Evolutionary conservation across 495 filamentous ascomycete genomes (phyloP).

Genomic region (Trichoderma asperelloides): DNA sequence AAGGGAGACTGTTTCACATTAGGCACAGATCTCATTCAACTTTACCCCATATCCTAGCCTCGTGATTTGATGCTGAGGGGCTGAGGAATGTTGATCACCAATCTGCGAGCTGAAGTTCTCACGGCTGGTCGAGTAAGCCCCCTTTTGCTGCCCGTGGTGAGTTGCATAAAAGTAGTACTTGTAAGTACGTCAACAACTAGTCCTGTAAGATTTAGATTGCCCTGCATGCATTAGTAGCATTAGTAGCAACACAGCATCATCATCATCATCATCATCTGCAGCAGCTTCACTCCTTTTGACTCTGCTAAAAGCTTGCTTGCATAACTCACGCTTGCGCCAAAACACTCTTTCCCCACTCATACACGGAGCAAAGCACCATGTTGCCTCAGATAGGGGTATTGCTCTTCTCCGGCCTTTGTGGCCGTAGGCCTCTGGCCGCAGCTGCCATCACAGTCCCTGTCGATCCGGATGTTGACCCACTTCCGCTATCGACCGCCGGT

Average conservation of each 20-base stretch:
- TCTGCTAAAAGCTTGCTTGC: background rate
- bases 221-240: background rate
- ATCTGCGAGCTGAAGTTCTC: background rate
- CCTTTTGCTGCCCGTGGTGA: background rate
- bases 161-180: background rate
- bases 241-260: background rate
- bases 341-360: background rate
- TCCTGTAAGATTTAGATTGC: background rate
- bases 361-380: background rate
- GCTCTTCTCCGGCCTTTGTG: background rate
- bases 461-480: background rate
- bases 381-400: background rate
- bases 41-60: background rate
- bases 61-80: background rate
- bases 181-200: background rate
- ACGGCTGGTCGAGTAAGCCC: background rate
- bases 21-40: background rate
- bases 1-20: background rate
- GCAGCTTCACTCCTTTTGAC: background rate
- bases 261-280: background rate
- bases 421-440: background rate
- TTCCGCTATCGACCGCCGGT: background rate
- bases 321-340: background rate
- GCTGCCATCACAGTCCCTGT: background rate
- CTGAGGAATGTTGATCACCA: background rate